Evolutionary conservation across 108 stramenopile genomes (phyloP), one percentile per base, ranked within the genome.

Genomic region (Skeletonema marinoi): DNA sequence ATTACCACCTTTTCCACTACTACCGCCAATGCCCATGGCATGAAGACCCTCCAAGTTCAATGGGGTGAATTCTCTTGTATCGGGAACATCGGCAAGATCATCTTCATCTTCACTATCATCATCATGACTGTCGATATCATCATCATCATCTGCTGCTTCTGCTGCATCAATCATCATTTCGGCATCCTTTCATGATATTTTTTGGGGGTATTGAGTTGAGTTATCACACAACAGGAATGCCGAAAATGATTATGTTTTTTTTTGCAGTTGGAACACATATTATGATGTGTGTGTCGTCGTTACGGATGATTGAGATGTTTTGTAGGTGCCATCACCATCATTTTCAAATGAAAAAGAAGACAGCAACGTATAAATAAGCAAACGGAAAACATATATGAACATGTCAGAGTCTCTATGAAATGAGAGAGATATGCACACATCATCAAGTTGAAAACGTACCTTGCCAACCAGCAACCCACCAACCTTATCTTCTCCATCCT

Each of bases 21-120:
- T 25, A 25, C 84, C 78, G 4, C 88, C 89, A 42, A 97, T 73
- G 42, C 93, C 90, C 66, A 97, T 88, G 13, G 92, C 79, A 51
- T 92, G 78, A 11, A 97, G 71, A 30, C 91, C 96, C 48, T 89
- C 87, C 50, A 93, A 70, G 72, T 97, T 90, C 0, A 93, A 44
- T 30, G 96, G 92, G 50, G 84, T 90, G 76, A 82, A 97, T 75
- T 97, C 94, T 48, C 96, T 75, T 13, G 89, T 94, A 77, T 97
- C 96, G 9, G 91, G 92, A 30, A 93, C 78, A 71, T 95, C 94
- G 6, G 58, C 83, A 25, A 97, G 64, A 86, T 95, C 89, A 78
- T 93, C 92, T 67, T 93, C 92, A 33, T 80, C 80, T 60, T 92
- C 94, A 29, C 80, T 81, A 41, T 88, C 87, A 32, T 81, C 66